Conservation (phyloP, 176 grass and related monocot genomes). For the Aegilops sharonensis region DNA sequence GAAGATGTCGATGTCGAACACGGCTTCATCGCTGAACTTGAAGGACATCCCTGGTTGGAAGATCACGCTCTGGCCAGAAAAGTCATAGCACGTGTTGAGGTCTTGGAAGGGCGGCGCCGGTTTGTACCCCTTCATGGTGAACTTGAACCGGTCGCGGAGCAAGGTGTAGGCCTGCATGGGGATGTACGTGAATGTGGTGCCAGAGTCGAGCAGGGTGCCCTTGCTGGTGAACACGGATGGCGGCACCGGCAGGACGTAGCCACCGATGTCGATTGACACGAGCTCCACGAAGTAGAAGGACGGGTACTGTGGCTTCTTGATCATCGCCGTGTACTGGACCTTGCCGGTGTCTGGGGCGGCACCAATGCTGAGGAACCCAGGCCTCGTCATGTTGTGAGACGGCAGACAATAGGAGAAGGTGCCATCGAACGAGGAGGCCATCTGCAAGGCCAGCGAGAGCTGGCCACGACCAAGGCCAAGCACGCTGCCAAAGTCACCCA, state of each 20-base stretch:
- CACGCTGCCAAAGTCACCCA: slow-evolving; percentile 33
- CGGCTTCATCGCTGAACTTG: slow-evolving; percentile 44
- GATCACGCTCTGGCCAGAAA: slow-evolving; percentile 23
- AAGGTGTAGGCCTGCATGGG: slow-evolving; percentile 45
- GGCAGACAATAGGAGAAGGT: slow-evolving; percentile 82
- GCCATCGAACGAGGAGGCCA: slow-evolving; percentile 26
- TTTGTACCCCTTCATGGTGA: slow-evolving; percentile 53
- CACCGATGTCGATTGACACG: slow-evolving; percentile 51
- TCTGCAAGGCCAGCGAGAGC: slow-evolving; percentile 55
- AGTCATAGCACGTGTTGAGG: slow-evolving; percentile 77
- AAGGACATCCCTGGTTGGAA: slow-evolving; percentile 38
- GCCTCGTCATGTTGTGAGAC: slow-evolving; percentile 17
- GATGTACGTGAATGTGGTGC: slow-evolving; percentile 59
- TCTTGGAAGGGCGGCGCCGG: slow-evolving; percentile 20
- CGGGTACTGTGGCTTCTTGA: neutral
- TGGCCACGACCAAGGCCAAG: slow-evolving; percentile 54
- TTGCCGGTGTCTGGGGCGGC: neutral
- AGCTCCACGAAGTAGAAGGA: slow-evolving; percentile 66
- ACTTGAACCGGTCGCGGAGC: slow-evolving; percentile 45
- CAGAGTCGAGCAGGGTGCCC: slow-evolving; percentile 68
- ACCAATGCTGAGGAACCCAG: slow-evolving; percentile 65
- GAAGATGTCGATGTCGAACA: slow-evolving; percentile 35
- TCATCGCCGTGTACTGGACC: slow-evolving; percentile 53
- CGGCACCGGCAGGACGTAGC: slow-evolving; percentile 38
- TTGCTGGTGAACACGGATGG: slow-evolving; percentile 31